Percentiles rank a stretch among this genome's conserved stretches.
phyloP scores from a whole-genome alignment of 805 yeast genomes.

The Ogataea pini region DNA sequence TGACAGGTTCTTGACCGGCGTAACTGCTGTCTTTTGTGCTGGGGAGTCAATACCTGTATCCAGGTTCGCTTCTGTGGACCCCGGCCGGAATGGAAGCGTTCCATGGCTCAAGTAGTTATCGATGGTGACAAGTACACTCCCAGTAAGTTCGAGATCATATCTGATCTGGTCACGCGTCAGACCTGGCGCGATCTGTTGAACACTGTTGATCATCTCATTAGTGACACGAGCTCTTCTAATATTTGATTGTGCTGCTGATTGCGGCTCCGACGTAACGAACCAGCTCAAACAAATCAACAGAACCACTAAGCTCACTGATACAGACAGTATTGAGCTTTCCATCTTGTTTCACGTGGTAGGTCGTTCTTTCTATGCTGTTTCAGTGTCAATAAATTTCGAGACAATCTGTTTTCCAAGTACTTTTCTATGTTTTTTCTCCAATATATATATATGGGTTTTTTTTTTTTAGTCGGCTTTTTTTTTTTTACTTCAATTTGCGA shows the following conservation, averaged over 20 bases:
- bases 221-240: slow-evolving; percentile 32
- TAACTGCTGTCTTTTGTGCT: neutral
- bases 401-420: too few species aligned
- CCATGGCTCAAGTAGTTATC: slow-evolving; percentile 67
- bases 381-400: too few species aligned
- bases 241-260: neutral
- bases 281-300: slow-evolving; percentile 65
- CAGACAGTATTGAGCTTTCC: slow-evolving; percentile 48
- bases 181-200: slow-evolving; percentile 78
- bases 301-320: slow-evolving; percentile 47
- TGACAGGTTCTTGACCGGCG: neutral
- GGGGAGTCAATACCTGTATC: neutral
- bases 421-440: too few species aligned
- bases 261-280: slow-evolving; percentile 58
- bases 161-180: slow-evolving; percentile 69
- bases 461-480: too few species aligned
- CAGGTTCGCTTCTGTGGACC: too few species aligned
- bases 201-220: slow-evolving; percentile 79
- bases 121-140: slow-evolving; percentile 79
- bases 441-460: too few species aligned
- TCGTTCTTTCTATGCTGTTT: too few species aligned
- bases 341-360: slow-evolving; percentile 8
- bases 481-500: too few species aligned
- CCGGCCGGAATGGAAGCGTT: slow-evolving; percentile 44
- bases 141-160: slow-evolving; percentile 70